A percentile compares a stretch with the other conserved stretches of the same genome.
These are phyloP conservation scores for grape (Vitis vinifera) DNA, from an alignment of 164 flowering plant species.

Conservation along the genomic window ASM3070453v1 NC_081818.1:29097001-29097500, in stretches of 20 bases:
- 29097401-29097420: no score
- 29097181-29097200: conserved; percentile 21
- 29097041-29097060: conserved; percentile 25
- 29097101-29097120: conserved; percentile 64
- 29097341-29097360: no score
- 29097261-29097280: no score
- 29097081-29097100: conserved; percentile 61
- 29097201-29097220: conserved; percentile 24
- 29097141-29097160: conserved; percentile 70
- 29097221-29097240: conserved; percentile 12
- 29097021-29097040: conserved; percentile 14
- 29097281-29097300: no score
- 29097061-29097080: conserved; percentile 43
- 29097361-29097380: no score
- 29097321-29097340: no score
- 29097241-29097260: neutral
- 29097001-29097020: conserved; percentile 35
- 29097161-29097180: conserved; percentile 28
- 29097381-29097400: no score
- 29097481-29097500: no score
- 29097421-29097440: no score
- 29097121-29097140: conserved; percentile 62
- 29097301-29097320: no score
- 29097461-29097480: no score
- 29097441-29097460: no score